Percentiles rank a stretch among this genome's conserved stretches.
Conservation (phyloP, 441 rosid species). For the Gossypium trilobum region DNA sequence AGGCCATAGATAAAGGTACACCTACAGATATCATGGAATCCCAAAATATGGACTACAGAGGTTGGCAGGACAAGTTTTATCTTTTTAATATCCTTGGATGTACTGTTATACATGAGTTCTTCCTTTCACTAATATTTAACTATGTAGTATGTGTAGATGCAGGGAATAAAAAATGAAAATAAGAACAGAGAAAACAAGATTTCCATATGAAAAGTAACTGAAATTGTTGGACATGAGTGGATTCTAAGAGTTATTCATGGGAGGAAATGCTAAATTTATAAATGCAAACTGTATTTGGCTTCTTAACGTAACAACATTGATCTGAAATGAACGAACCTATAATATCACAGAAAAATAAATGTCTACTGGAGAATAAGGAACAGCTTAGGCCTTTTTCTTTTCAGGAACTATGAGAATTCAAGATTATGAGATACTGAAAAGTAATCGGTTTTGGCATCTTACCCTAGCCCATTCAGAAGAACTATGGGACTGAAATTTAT, state of each 20-base stretch:
- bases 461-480: neutral
- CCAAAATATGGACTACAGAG: neutral
- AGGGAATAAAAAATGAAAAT: neutral
- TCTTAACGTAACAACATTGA: neutral
- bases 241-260: neutral
- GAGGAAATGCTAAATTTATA: neutral
- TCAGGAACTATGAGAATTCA: too few species aligned
- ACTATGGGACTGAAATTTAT: neutral
- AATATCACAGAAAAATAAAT: neutral
- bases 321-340: neutral
- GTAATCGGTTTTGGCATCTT: neutral
- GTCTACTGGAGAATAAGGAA: neutral
- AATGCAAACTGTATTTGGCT: neutral
- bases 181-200: neutral
- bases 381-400: neutral
- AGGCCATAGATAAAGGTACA: neutral
- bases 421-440: neutral
- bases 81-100: neutral
- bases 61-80: neutral
- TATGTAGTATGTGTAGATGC: neutral
- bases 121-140: neutral
- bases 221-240: neutral
- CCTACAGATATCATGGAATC: neutral
- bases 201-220: neutral
- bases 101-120: neutral